Conservation (phyloP, 108 stramenopile species). For the Schizochytrium sp. region DNA sequence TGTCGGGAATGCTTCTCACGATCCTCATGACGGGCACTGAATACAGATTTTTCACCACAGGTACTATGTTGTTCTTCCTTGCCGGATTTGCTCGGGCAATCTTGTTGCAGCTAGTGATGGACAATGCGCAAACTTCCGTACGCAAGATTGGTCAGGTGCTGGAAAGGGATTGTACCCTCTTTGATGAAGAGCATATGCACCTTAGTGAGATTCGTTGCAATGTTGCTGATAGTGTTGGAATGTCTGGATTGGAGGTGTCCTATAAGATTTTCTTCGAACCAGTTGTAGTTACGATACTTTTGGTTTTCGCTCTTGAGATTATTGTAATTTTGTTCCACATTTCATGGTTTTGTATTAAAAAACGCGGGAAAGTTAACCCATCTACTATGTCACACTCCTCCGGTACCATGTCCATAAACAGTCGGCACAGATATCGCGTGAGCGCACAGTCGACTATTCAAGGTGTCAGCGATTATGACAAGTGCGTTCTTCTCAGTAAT, state of each 20-base stretch:
- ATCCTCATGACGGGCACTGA: neutral
- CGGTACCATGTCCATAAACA: neutral
- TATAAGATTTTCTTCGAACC: constrained; percentile 23
- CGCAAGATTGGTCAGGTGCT: constrained; percentile 11
- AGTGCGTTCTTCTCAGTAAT: neutral
- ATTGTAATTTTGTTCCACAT: neutral
- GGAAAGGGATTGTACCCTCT: neutral
- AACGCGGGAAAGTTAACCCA: neutral
- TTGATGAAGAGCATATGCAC: neutral
- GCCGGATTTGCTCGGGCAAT: neutral
- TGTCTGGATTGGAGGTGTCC: constrained; percentile 5
- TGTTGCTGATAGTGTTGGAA: neutral
- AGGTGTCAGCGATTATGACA: constrained; percentile 2
- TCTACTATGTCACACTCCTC: neutral
- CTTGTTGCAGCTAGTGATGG: neutral
- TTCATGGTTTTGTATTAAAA: neutral
- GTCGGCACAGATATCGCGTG: neutral
- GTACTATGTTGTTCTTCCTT: neutral
- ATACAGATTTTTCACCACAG: neutral
- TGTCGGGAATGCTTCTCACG: neutral
- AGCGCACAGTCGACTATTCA: neutral
- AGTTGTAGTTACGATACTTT: neutral
- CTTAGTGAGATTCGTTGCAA: neutral
- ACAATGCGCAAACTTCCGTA: neutral
- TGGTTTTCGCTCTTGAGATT: neutral